Percentiles rank a stretch among this genome's conserved stretches.
Evolutionary conservation across 2,329 filamentous ascomycete species (phyloP).

Genomic region (Ceratocystis albifundus): DNA sequence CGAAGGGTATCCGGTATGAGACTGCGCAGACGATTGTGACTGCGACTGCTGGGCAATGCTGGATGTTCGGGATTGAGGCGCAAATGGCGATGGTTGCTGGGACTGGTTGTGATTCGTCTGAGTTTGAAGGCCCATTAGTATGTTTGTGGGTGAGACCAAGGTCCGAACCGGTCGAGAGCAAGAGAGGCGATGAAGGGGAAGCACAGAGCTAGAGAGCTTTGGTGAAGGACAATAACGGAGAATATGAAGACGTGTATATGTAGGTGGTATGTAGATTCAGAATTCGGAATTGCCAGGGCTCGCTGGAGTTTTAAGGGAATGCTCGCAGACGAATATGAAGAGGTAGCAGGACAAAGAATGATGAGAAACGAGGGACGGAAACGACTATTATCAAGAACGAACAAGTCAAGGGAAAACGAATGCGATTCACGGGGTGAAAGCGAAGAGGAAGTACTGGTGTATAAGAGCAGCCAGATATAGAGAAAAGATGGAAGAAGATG

Average conservation of each 20-base stretch:
- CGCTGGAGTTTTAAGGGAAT: neutral
- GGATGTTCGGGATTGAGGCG: constrained; percentile 52
- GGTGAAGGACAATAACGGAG: neutral
- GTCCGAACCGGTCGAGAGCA: neutral
- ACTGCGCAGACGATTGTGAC: constrained; percentile 44
- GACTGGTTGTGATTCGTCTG: constrained; percentile 47
- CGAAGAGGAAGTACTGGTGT: neutral
- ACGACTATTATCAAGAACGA: constrained; percentile 22
- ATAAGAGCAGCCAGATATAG: constrained; percentile 2
- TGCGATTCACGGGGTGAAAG: constrained; percentile 30
- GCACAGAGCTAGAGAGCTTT: too few relatives aligned
- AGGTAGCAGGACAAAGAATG: neutral
- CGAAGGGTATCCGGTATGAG: constrained; percentile 56
- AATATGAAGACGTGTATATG: neutral
- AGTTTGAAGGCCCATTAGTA: constrained; percentile 45
- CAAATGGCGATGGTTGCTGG: constrained; percentile 52
- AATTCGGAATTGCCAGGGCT: neutral
- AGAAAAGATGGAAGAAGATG: neutral
- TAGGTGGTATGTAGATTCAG: neutral
- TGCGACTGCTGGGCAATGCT: constrained; percentile 66
- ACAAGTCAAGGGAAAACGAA: constrained; percentile 28
- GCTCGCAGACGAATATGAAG: neutral
- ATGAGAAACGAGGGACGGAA: neutral
- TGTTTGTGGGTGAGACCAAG: constrained; percentile 24
- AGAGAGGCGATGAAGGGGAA: neutral